Evolutionary conservation across 163 green algal species (phyloP).

Genomic region (Prototheca wickerhamii): DNA sequence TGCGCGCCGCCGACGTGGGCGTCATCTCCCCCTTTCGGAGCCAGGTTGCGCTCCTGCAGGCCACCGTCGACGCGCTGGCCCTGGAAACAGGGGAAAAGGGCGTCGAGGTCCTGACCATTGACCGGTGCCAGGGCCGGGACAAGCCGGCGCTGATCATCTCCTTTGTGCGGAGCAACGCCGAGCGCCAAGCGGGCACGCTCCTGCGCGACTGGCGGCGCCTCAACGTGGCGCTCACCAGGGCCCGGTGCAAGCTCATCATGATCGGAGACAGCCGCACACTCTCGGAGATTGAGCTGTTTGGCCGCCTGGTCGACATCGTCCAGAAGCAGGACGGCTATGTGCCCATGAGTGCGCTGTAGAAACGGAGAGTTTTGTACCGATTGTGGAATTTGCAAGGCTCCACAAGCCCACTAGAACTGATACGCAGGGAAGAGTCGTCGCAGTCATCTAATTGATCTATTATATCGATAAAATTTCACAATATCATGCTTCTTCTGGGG

Average conservation of each 20-base stretch:
- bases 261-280: slow-evolving; percentile 22
- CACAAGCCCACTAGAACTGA: too few relatives aligned
- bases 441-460: too few relatives aligned
- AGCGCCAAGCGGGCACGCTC: slow-evolving; percentile 46
- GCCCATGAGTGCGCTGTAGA: too few relatives aligned
- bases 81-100: slow-evolving; percentile 10
- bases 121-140: slow-evolving; percentile 92
- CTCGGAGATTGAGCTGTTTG: slow-evolving; percentile 7
- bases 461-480: too few relatives aligned
- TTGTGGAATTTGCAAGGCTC: too few relatives aligned
- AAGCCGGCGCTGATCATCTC: slow-evolving; percentile 76
- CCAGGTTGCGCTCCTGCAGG: slow-evolving; percentile 56
- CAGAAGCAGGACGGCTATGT: slow-evolving; percentile 4
- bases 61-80: slow-evolving; percentile 22
- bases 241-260: slow-evolving; percentile 67
- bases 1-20: slow-evolving; percentile 43
- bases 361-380: too few relatives aligned
- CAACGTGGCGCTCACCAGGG: slow-evolving; percentile 87
- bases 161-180: slow-evolving; percentile 67
- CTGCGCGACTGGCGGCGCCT: slow-evolving; percentile 79
- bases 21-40: slow-evolving; percentile 77
- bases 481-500: too few relatives aligned
- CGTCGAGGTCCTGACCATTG: slow-evolving; percentile 80
- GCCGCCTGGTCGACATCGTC: slow-evolving; percentile 8
- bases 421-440: too few relatives aligned